A percentile compares a stretch with the other conserved stretches of the same genome.
phyloP scores from a whole-genome alignment of 805 yeast species.

The Nakazawaea siamensis region DNA sequence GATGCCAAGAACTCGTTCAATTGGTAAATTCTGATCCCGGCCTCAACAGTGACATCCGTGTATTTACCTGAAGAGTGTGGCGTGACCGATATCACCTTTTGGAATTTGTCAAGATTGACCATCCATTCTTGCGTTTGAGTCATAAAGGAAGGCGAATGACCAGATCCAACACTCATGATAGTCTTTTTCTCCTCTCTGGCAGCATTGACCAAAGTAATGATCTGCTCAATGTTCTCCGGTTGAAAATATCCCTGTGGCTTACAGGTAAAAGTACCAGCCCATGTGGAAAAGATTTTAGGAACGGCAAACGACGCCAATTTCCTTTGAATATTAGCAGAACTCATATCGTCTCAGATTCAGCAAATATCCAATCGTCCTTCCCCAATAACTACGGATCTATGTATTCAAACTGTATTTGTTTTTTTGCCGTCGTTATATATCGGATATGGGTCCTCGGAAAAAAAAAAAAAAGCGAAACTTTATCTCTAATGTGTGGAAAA shows the following conservation, averaged over 20 bases:
- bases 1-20: conserved; percentile 58
- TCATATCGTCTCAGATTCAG: background rate
- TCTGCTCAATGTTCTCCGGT: conserved; percentile 65
- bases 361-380: too few species aligned
- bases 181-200: conserved; percentile 59
- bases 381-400: too few species aligned
- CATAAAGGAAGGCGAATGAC: conserved; percentile 90
- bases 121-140: conserved; percentile 88
- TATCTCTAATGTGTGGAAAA: too few species aligned
- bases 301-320: conserved; percentile 23
- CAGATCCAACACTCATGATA: conserved; percentile 81
- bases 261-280: conserved; percentile 88
- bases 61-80: conserved; percentile 51
- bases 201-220: conserved; percentile 52
- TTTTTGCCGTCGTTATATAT: too few species aligned
- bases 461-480: too few species aligned
- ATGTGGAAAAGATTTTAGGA: conserved; percentile 41
- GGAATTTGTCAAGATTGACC: conserved; percentile 72
- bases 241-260: conserved; percentile 73
- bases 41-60: conserved; percentile 91
- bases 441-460: too few species aligned
- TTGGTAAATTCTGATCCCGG: conserved; percentile 76
- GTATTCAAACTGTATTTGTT: too few species aligned
- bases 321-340: conserved; percentile 15
- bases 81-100: conserved; percentile 39